Conservation (phyloP, 768 basidiomycete genomes). For the Rhodotorula graminis region DNA sequence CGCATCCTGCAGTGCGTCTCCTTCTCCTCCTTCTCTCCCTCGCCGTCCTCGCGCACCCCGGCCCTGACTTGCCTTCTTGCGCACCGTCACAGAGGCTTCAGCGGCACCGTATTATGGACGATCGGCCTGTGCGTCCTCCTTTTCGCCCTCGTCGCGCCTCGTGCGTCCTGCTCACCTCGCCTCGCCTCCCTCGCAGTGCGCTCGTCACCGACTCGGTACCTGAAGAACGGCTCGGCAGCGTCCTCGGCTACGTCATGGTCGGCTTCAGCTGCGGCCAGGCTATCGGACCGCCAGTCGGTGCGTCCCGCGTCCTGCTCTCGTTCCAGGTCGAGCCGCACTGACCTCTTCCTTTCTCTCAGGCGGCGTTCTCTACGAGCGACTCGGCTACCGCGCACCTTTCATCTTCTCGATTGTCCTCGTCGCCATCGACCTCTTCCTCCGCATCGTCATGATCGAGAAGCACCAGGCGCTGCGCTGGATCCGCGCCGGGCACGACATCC, state of each 20-base stretch:
- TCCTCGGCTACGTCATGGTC: constrained; percentile 29
- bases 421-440: constrained; percentile 32
- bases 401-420: constrained; percentile 33
- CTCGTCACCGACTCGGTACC: constrained; percentile 32
- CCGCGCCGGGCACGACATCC: constrained; percentile 6
- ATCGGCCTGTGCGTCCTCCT: constrained; percentile 19
- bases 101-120: neutral
- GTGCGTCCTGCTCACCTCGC: too few species aligned
- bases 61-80: constrained; percentile 8
- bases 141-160: neutral
- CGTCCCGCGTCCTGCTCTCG: neutral
- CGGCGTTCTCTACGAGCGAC: constrained; percentile 23
- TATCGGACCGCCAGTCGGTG: constrained; percentile 22
- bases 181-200: neutral
- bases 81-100: constrained; percentile 2
- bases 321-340: neutral
- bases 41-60: too few species aligned
- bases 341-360: neutral
- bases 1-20: constrained; percentile 27
- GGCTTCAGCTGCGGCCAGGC: constrained; percentile 19
- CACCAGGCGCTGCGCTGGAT: constrained; percentile 23
- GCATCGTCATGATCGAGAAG: constrained; percentile 37
- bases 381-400: constrained; percentile 37
- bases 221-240: constrained; percentile 21
- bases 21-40: neutral